Percentiles rank a stretch among this genome's conserved stretches.
phyloP scores from a whole-genome alignment of 2,329 filamentous ascomycete genomes.

The Aaosphaeria pasadenensis region DNA sequence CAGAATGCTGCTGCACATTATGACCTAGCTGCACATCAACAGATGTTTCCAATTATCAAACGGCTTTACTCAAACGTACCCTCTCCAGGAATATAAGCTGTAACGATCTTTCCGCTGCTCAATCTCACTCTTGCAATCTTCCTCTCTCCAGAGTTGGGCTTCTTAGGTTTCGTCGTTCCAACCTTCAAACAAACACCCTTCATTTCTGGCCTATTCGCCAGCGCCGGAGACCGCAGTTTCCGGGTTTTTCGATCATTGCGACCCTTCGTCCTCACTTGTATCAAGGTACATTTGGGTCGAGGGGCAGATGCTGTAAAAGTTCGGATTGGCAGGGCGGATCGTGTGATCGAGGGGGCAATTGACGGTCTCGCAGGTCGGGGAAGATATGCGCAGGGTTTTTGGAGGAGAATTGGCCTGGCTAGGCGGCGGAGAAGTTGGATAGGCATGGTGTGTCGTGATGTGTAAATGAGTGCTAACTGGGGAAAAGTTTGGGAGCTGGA shows the following conservation, averaged over 20 bases:
- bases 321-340: slow-evolving; percentile 19
- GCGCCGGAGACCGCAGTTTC: slow-evolving; percentile 82
- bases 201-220: slow-evolving; percentile 73
- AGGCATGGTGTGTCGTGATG: slow-evolving; percentile 29
- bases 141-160: slow-evolving; percentile 95
- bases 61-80: slow-evolving; percentile 44
- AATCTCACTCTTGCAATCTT: slow-evolving; percentile 92
- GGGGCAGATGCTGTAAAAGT: slow-evolving; percentile 39
- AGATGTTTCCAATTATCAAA: neutral
- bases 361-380: slow-evolving; percentile 15
- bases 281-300: slow-evolving; percentile 45
- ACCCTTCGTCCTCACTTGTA: slow-evolving; percentile 62
- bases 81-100: slow-evolving; percentile 94
- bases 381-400: neutral
- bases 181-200: slow-evolving; percentile 97
- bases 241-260: slow-evolving; percentile 76
- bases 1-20: slow-evolving; percentile 98
- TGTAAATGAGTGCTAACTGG: neutral
- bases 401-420: slow-evolving; percentile 31
- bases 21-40: slow-evolving; percentile 56
- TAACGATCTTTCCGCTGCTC: slow-evolving; percentile 81
- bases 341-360: slow-evolving; percentile 13
- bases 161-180: slow-evolving; percentile 92
- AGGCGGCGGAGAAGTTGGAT: slow-evolving; percentile 39
- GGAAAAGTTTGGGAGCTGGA: no score